Evolutionary conservation across 1,284 basidiomycete species (phyloP), one percentile per base, ranked within the genome.

Genomic region (Ganoderma leucocontextum): DNA sequence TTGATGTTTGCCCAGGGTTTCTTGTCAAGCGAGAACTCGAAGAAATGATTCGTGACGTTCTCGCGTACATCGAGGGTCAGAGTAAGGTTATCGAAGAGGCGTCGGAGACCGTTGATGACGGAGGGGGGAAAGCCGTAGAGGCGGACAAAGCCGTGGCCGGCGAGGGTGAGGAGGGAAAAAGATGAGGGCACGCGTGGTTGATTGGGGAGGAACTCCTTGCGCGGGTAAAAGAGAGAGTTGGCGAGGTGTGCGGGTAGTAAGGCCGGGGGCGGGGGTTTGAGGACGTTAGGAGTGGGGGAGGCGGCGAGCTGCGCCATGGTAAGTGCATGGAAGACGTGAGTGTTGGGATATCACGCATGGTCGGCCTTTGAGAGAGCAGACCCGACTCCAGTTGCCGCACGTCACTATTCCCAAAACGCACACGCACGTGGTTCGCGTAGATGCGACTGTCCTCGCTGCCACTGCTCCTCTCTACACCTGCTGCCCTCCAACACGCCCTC

Each of bases 1-100:
- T 91, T 93, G 62, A 90, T 80, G 72, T 84, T 89, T 44, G 86
- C 80, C 91, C 91, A 93, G 57, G 91, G 91, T 78, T 89, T 92
- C 33, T 87, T 87, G 42, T 87, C 84, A 44, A 93, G 82, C 36
- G 83, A 78, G 71, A 91, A 90, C 79, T 93, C 91, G 78, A 83
- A 88, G 69, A 91, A 83, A 70, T 87, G 87, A 62, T 89, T 85
- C n/a, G 79, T 71, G 0, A 80, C 72, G 75, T 91, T 87, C 78
- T 92, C 88, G 57, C 89, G 84, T 65, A 84, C 83, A 57, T 78
- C 78, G 47, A 81, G 75, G 52, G 89, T 82, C 59, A 84, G 78
- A 42, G 79, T 78, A 60, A 82, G 80, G 35, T 82, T 77, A 64
- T 89, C 86, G 66, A 93, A 84, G 68, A 87, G 81, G 64, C 81